phyloP scores from a whole-genome alignment of 148 eudicot genomes.

The Cornus suecica region DNA sequence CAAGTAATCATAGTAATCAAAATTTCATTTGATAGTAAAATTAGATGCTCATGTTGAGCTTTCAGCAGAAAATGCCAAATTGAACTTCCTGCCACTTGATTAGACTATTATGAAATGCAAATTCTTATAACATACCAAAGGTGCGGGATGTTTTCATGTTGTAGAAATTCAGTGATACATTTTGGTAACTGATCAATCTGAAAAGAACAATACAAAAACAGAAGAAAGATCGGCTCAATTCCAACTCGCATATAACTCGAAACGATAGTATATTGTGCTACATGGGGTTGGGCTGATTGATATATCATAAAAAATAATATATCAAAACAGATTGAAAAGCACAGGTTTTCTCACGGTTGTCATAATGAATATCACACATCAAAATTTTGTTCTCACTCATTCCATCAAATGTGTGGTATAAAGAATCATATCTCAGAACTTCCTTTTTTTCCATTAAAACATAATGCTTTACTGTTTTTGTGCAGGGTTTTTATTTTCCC shows the following conservation, averaged over 20 bases:
- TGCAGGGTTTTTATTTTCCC: too few relatives aligned
- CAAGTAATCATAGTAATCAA: background rate
- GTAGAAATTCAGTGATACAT: conserved; percentile 79
- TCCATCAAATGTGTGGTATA: too few relatives aligned
- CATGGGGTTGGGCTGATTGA: background rate
- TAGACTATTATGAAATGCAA: background rate
- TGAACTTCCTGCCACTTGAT: background rate
- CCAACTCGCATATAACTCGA: background rate
- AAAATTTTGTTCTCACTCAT: too few relatives aligned
- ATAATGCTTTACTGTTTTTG: too few relatives aligned
- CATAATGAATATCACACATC: too few relatives aligned
- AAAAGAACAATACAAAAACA: conserved; percentile 6
- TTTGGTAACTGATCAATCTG: conserved; percentile 96
- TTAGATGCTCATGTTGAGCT: background rate
- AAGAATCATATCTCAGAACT: too few relatives aligned
- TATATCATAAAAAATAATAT: too few relatives aligned
- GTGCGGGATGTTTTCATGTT: conserved; percentile 78
- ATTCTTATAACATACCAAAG: conserved; percentile 55
- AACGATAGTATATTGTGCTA: background rate
- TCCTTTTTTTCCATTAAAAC: too few relatives aligned
- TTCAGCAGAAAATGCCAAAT: background rate
- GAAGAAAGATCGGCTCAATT: background rate
- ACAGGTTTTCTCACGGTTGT: too few relatives aligned
- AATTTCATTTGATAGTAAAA: too few relatives aligned
- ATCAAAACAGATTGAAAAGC: too few relatives aligned